Conservation (phyloP, 2,329 filamentous ascomycete genomes). For the Volutella citrinella region DNA sequence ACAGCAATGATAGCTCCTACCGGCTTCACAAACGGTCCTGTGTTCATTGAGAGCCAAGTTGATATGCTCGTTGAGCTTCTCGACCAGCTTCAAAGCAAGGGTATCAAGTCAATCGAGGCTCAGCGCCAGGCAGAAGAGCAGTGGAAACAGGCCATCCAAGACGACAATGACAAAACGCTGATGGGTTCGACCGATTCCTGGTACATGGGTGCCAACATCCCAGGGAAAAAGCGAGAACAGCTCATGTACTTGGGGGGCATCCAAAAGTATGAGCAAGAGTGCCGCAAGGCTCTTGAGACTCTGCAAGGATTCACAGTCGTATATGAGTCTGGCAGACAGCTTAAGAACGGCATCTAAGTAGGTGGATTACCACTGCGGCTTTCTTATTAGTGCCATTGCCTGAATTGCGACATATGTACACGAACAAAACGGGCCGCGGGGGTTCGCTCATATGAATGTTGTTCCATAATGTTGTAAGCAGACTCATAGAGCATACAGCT, state of each 20-base stretch:
- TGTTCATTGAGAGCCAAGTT: conserved; percentile 20
- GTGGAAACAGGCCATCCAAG: conserved; percentile 10
- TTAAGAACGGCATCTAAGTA: too few relatives aligned
- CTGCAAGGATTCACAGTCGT: too few relatives aligned
- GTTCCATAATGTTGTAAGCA: too few relatives aligned
- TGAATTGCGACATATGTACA: too few relatives aligned
- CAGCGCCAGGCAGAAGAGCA: conserved; percentile 1
- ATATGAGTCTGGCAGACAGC: too few relatives aligned
- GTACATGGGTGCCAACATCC: conserved; percentile 12
- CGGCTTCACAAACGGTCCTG: conserved; percentile 15
- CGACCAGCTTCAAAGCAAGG: conserved; percentile 7
- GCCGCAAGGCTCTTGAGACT: too few relatives aligned
- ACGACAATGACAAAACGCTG: conserved; percentile 6
- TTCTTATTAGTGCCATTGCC: too few relatives aligned
- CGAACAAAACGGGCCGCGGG: too few relatives aligned
- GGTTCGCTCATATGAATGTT: too few relatives aligned
- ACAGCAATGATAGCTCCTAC: conserved; percentile 9
- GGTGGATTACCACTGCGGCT: too few relatives aligned
- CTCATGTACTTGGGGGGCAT: conserved; percentile 8
- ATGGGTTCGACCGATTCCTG: conserved; percentile 8
- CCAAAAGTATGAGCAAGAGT: too few relatives aligned
- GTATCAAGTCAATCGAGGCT: conserved; percentile 9
- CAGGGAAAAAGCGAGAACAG: conserved; percentile 9
- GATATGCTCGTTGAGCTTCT: conserved; percentile 15
- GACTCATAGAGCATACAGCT: too few relatives aligned